Percentiles rank a stretch among this genome's conserved stretches.
phyloP scores from a whole-genome alignment of 768 basidiomycete genomes.

The Tubosaeta brunneosetosa region DNA sequence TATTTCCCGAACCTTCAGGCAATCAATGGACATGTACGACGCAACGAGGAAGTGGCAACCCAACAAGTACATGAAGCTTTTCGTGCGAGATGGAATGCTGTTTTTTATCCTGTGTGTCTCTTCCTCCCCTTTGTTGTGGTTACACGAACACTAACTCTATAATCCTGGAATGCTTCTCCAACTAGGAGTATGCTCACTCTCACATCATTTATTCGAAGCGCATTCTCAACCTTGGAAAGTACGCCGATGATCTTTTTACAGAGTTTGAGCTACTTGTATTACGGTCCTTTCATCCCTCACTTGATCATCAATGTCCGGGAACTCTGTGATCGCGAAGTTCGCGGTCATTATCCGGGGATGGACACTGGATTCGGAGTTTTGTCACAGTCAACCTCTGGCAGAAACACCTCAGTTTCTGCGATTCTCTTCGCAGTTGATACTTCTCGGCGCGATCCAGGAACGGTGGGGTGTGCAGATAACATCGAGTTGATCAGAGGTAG shows the following conservation, averaged over 20 bases:
- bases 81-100: not conserved
- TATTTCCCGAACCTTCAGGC: not conserved
- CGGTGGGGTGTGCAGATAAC: not conserved
- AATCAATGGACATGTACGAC: not conserved
- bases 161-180: not conserved
- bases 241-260: not conserved
- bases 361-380: not conserved
- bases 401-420: not conserved
- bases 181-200: not conserved
- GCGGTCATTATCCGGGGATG: not conserved
- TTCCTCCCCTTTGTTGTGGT: not conserved
- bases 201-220: not conserved
- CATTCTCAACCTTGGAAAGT: not conserved
- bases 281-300: not conserved
- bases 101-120: slow-evolving; percentile 8
- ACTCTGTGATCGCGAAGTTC: not conserved
- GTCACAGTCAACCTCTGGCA: not conserved
- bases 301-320: not conserved
- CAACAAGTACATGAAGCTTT: slow-evolving; percentile 1
- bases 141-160: not conserved
- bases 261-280: not conserved
- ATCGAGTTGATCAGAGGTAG: not conserved
- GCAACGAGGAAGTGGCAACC: slow-evolving; percentile 3
- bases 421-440: not conserved
- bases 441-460: not conserved